These are phyloP conservation scores for Pythium graminicola DNA, from an alignment of 352 stramenopile species.

Conservation along the genomic window DNA sequence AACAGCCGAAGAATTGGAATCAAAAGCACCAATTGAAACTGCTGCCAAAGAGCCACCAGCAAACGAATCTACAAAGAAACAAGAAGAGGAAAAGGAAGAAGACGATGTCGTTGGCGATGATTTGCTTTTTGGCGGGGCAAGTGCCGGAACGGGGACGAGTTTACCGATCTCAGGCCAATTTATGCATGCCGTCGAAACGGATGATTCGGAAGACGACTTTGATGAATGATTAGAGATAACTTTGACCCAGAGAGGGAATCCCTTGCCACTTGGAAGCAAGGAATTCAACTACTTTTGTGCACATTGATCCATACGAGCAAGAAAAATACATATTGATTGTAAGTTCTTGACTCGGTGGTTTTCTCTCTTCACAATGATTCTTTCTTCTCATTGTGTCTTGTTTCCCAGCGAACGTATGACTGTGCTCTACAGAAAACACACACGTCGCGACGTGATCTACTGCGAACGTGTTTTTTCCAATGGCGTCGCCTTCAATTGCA, in stretches of 20 bases:
- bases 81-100: conserved; percentile 22
- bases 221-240: conserved; percentile 7
- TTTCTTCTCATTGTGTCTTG: not conserved
- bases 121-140: conserved; percentile 26
- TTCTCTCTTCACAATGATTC: not conserved
- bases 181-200: not conserved
- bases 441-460: not conserved
- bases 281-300: no score
- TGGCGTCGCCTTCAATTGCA: conserved; percentile 91
- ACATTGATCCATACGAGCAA: no score
- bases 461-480: conserved; percentile 71
- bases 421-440: not conserved
- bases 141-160: not conserved
- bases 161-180: conserved; percentile 2
- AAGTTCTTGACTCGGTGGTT: not conserved
- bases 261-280: conserved; percentile 6
- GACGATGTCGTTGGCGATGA: conserved; percentile 35
- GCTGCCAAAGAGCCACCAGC: not conserved
- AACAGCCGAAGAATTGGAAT: not conserved
- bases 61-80: not conserved
- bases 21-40: not conserved
- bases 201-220: conserved; percentile 23
- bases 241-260: not conserved
- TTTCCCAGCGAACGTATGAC: not conserved
- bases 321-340: conserved; percentile 17